Evolutionary conservation across 2,329 filamentous ascomycete genomes (phyloP), one percentile per base, ranked within the genome.

Genomic region (Coleophoma cylindrospora): DNA sequence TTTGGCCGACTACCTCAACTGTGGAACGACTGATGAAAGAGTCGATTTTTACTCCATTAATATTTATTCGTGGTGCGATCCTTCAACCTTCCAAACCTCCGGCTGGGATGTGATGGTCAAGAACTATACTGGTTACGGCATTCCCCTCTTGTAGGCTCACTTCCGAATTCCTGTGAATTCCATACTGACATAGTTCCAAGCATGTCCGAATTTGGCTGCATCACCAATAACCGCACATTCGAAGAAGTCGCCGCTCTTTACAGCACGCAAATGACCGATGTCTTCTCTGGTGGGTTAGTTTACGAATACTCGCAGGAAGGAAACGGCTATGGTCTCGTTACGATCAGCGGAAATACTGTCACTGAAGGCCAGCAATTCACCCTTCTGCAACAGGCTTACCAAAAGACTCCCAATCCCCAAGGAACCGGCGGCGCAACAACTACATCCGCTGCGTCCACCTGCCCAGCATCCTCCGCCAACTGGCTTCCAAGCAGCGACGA

Each of bases 241-340:
- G 76, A 83, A 52, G 92, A 96, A 73, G 72, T 96, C 47, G 70
- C 70, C 44, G 77, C 91, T 43, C 77, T 99, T 51, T 97, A 96
- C 85, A 81, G 75, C 70, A 71, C 70, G 17, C 68, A 96, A 53
- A 97, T 97, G 92, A 91, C 86, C 8, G 61, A 69, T 15, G 91
- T 96, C 62, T 97, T 96, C 80, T 96, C 91, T 38, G 94, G 94
- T 63, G 94, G 94, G 68, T 81, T 99, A 37, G 88, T 96, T 69
- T 99, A 96, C 74, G 91, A 97, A 72, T 99, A 96, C 76, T 85
- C 87, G 10, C 73, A 87, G 64, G 90, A 95, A 70, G 76, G 77
- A 54, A 89, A 84, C 72, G 77, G 84, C 43, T 97, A 84, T 69
- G 92, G 91, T 57, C 54, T 66, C 21, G 63, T 66, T 13, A 57